These are phyloP conservation scores for Aureobasidium uvarum DNA, from an alignment of 2,329 filamentous ascomycete genomes.

Conservation along the genomic window DNA sequence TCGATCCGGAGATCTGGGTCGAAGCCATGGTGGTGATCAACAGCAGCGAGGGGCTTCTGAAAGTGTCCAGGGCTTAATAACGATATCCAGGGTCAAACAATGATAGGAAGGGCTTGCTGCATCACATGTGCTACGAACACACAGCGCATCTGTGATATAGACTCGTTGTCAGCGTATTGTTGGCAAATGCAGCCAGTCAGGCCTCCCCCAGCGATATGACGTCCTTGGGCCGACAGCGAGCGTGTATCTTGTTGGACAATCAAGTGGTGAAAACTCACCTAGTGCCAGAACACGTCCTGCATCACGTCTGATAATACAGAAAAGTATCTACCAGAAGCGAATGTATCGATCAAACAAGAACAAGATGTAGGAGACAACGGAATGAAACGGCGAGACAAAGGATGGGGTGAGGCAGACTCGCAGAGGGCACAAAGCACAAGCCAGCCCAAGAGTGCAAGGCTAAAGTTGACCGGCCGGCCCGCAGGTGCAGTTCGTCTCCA, in stretches of 20 bases:
- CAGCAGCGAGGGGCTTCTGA: neutral
- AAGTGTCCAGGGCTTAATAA: slow-evolving; percentile 6
- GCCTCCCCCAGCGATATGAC: slow-evolving; percentile 25
- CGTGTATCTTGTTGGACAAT: slow-evolving; percentile 12
- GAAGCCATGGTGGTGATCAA: slow-evolving; percentile 26
- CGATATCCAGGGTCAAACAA: slow-evolving; percentile 1
- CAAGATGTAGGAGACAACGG: slow-evolving; percentile 17
- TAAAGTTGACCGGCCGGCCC: slow-evolving; percentile 20
- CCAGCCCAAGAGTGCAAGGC: slow-evolving; percentile 11
- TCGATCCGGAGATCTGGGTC: slow-evolving; percentile 25
- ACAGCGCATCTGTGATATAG: slow-evolving; percentile 12
- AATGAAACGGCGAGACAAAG: slow-evolving; percentile 20
- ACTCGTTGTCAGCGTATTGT: slow-evolving; percentile 16
- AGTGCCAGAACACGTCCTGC: slow-evolving; percentile 18
- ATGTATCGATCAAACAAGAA: neutral
- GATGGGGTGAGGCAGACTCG: slow-evolving; percentile 15
- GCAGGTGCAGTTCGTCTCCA: slow-evolving; percentile 11
- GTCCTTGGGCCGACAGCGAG: slow-evolving; percentile 7
- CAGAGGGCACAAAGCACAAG: slow-evolving; percentile 13
- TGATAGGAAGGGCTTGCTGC: slow-evolving; percentile 19
- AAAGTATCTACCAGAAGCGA: slow-evolving; percentile 9
- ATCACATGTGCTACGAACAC: slow-evolving; percentile 24
- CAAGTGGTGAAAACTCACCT: slow-evolving; percentile 9
- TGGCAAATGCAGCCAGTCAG: slow-evolving; percentile 23
- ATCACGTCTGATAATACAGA: slow-evolving; percentile 24